Evolutionary conservation across 257 asterid genomes (phyloP).

Genomic region (Salvia rosmarinus): DNA sequence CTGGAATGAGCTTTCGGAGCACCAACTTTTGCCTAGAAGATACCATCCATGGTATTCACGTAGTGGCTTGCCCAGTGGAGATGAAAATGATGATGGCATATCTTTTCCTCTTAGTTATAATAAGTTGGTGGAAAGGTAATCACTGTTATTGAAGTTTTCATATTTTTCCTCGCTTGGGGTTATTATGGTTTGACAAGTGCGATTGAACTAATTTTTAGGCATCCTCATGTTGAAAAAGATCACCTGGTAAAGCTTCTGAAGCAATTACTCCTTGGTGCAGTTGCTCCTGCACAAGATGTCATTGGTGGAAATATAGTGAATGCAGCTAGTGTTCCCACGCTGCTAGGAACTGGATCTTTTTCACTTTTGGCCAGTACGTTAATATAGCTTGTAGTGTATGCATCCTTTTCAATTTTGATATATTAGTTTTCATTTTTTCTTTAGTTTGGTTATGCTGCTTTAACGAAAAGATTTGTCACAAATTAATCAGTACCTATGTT

Average conservation of each 20-base stretch:
- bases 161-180: constrained; percentile 27
- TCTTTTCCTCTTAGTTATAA: constrained; percentile 84
- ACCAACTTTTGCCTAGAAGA: constrained; percentile 96
- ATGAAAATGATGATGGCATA: constrained; percentile 87
- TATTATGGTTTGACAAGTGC: constrained; percentile 30
- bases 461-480: not conserved
- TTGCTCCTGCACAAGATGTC: constrained; percentile 55
- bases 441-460: constrained; percentile 21
- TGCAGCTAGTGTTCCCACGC: constrained; percentile 93
- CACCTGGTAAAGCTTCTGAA: constrained; percentile 95
- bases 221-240: constrained; percentile 82
- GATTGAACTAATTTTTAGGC: constrained; percentile 49
- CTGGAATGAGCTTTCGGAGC: constrained; percentile 97
- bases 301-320: constrained; percentile 54
- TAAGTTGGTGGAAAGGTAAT: constrained; percentile 83
- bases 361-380: constrained; percentile 76
- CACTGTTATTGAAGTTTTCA: constrained; percentile 20
- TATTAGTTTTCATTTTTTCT: constrained; percentile 1
- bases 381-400: constrained; percentile 32
- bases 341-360: constrained; percentile 85
- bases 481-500: constrained; percentile 14
- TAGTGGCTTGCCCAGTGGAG: constrained; percentile 68
- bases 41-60: constrained; percentile 98
- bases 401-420: constrained; percentile 11
- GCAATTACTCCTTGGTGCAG: constrained; percentile 67